phyloP scores from a whole-genome alignment of 2,329 filamentous ascomycete genomes.

The Neurospora sp. region DNA sequence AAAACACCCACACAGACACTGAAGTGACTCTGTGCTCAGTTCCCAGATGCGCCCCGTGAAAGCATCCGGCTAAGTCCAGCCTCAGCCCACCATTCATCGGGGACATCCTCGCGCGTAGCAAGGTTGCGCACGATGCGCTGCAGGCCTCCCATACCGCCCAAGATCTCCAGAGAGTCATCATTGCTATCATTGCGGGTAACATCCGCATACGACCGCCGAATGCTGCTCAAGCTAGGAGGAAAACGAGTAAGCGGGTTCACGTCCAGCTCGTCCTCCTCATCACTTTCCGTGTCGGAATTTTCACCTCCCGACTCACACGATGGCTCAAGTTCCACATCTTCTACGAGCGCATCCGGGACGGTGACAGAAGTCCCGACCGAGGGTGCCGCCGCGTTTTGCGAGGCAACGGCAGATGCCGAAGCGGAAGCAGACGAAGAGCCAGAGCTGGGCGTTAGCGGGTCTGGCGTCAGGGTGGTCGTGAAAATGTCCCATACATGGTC shows the following conservation, averaged over 20 bases:
- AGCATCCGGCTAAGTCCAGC: constrained; percentile 55
- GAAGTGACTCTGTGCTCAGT: constrained; percentile 5
- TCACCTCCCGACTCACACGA: constrained; percentile 44
- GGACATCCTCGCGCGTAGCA: constrained; percentile 61
- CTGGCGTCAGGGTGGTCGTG: constrained; percentile 68
- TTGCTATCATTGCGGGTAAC: constrained; percentile 26
- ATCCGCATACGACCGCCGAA: constrained; percentile 30
- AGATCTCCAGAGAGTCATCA: constrained; percentile 25
- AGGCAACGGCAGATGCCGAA: constrained; percentile 34
- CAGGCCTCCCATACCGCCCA: constrained; percentile 46
- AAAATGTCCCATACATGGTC: constrained; percentile 49
- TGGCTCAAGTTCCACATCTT: constrained; percentile 24
- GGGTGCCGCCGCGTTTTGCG: constrained; percentile 30
- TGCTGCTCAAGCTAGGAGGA: constrained; percentile 5
- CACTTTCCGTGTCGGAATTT: constrained; percentile 44
- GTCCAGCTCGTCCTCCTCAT: constrained; percentile 30
- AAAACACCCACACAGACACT: neutral
- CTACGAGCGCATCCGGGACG: constrained; percentile 28
- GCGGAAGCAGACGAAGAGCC: constrained; percentile 69
- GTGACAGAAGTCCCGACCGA: constrained; percentile 40
- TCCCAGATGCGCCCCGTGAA: constrained; percentile 26
- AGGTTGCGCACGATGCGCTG: constrained; percentile 63
- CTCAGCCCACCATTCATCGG: constrained; percentile 73
- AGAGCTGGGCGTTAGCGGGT: constrained; percentile 68
- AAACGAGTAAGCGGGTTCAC: constrained; percentile 15